phyloP scores from a whole-genome alignment of 208 protist species.

The Acanthamoeba triangularis region DNA sequence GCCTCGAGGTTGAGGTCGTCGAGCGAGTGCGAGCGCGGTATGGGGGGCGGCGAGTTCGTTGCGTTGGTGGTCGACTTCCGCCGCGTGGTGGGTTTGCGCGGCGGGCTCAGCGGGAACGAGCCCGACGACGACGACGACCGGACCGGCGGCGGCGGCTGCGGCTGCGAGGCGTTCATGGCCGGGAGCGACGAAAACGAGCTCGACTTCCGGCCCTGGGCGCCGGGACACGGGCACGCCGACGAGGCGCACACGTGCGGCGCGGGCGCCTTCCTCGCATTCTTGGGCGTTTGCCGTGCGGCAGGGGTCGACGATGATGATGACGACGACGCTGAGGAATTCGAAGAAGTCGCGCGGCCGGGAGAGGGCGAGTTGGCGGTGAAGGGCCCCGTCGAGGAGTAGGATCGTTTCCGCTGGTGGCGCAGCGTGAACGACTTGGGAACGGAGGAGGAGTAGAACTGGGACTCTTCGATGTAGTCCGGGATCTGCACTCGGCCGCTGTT shows the following conservation, averaged over 20 bases:
- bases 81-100: not conserved
- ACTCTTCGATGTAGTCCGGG: not conserved
- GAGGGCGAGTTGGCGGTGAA: not conserved
- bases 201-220: not conserved
- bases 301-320: not conserved
- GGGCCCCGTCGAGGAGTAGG: not conserved
- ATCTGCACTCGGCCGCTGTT: not conserved
- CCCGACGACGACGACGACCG: not conserved
- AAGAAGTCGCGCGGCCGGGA: not conserved
- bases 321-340: not conserved
- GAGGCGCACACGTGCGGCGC: not conserved
- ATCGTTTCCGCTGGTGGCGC: not conserved
- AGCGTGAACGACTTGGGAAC: not conserved
- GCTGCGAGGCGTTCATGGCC: not conserved
- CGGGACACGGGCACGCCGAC: not conserved
- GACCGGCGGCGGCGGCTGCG: not conserved
- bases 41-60: not conserved
- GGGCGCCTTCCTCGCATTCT: too few relatives aligned
- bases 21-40: not conserved
- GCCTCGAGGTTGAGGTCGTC: not conserved
- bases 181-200: not conserved
- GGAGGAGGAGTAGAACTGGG: not conserved
- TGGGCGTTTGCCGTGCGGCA: not conserved
- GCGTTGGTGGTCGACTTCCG: slow-evolving; percentile 1
- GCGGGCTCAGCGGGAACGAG: not conserved